Conservation (phyloP, 495 filamentous ascomycete species). For the Xylaria telfairii region DNA sequence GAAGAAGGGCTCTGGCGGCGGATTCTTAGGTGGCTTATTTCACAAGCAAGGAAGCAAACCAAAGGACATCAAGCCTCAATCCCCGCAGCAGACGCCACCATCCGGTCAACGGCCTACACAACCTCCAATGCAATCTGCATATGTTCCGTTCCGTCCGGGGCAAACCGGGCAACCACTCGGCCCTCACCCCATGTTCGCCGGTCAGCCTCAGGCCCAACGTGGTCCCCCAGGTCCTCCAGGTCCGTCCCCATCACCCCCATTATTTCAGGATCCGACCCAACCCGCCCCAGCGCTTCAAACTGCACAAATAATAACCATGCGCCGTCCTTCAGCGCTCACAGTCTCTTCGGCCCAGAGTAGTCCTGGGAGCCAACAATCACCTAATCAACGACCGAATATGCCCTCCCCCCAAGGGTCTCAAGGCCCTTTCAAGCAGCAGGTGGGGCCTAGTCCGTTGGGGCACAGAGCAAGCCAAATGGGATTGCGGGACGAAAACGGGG, state of each 20-base stretch:
- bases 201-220: conserved; percentile 31
- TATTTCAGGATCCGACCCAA: conserved; percentile 13
- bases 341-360: conserved; percentile 33
- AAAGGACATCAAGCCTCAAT: conserved; percentile 30
- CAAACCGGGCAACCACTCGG: conserved; percentile 34
- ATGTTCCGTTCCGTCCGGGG: conserved; percentile 30
- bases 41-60: conserved; percentile 35
- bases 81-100: conserved; percentile 26
- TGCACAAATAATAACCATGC: conserved; percentile 34
- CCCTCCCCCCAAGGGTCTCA: conserved; percentile 27
- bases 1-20: conserved; percentile 33
- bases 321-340: conserved; percentile 38
- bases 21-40: conserved; percentile 38
- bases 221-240: conserved; percentile 23
- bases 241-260: conserved; percentile 22
- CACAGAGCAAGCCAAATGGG: conserved; percentile 4
- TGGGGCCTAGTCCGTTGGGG: conserved; percentile 12
- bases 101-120: conserved; percentile 28
- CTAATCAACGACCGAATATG: conserved; percentile 24
- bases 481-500: conserved; percentile 1
- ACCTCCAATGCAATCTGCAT: conserved; percentile 23
- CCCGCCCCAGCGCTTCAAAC: conserved; percentile 32
- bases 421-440: conserved; percentile 25
- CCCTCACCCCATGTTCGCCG: conserved; percentile 33
- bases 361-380: conserved; percentile 17